phyloP scores from a whole-genome alignment of 805 yeast genomes.

The Saccharomycopsis capsularis region DNA sequence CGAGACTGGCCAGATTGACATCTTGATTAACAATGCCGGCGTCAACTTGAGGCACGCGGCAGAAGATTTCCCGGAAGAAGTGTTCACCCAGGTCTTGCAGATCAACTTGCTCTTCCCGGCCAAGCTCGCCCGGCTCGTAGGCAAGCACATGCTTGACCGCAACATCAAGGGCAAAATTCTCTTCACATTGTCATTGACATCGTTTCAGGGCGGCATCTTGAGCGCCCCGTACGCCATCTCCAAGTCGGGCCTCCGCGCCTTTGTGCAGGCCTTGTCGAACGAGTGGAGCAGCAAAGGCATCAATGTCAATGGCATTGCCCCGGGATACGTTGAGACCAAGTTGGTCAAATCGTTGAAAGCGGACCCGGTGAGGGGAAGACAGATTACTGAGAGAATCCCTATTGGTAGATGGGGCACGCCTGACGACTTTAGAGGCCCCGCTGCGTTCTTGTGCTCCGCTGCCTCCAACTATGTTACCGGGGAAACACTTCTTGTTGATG shows the following conservation, averaged over 20 bases:
- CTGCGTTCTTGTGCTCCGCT: slow-evolving; percentile 40
- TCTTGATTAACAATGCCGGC: slow-evolving; percentile 88
- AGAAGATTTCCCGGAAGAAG: slow-evolving; percentile 34
- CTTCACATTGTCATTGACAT: slow-evolving; percentile 86
- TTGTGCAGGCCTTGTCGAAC: slow-evolving; percentile 70
- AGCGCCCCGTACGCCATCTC: slow-evolving; percentile 87
- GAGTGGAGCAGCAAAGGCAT: slow-evolving; percentile 72
- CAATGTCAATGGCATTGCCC: slow-evolving; percentile 43
- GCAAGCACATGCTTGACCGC: slow-evolving; percentile 51
- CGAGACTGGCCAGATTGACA: slow-evolving; percentile 72
- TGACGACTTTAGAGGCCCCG: slow-evolving; percentile 38
- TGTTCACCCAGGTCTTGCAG: slow-evolving; percentile 70
- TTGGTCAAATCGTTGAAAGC: slow-evolving; percentile 23
- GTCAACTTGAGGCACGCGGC: slow-evolving; percentile 72
- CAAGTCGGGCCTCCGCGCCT: slow-evolving; percentile 75
- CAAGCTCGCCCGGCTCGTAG: slow-evolving; percentile 70
- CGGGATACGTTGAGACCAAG: slow-evolving; percentile 48
- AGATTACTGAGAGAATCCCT: slow-evolving; percentile 35
- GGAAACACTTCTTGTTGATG: slow-evolving; percentile 34
- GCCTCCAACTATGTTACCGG: slow-evolving; percentile 49
- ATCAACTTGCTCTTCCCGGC: slow-evolving; percentile 76
- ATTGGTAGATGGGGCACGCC: slow-evolving; percentile 43
- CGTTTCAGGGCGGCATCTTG: slow-evolving; percentile 77
- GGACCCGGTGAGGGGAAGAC: slow-evolving; percentile 1
- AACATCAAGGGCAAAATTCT: slow-evolving; percentile 75